Evolutionary conservation across 805 yeast species (phyloP).

Genomic region (Saccharomycopsis sp.): DNA sequence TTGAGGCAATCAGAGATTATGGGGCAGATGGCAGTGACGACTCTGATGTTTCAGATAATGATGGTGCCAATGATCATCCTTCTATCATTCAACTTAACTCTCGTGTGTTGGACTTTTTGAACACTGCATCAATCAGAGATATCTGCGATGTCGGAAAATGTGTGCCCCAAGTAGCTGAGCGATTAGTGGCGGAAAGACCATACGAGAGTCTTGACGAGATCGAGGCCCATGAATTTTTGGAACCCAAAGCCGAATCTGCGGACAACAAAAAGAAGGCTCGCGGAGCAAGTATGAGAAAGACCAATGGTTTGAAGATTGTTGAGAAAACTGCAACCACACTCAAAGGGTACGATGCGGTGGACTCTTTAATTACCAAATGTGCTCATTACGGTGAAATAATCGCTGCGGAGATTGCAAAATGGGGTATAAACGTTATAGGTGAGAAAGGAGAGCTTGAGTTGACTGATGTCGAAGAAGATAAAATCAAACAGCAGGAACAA

Average conservation of each 20-base stretch:
- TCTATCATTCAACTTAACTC: conserved; percentile 42
- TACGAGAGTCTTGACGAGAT: conserved; percentile 53
- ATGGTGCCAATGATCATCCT: conserved; percentile 28
- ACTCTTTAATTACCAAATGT: conserved; percentile 81
- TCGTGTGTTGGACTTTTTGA: conserved; percentile 69
- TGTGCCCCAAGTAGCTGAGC: conserved; percentile 55
- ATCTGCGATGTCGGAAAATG: conserved; percentile 75
- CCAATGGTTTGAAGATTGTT: conserved; percentile 67
- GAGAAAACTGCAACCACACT: conserved; percentile 65
- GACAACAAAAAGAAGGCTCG: conserved; percentile 27
- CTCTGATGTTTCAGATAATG: conserved; percentile 22
- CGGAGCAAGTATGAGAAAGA: conserved; percentile 39
- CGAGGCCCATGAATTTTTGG: conserved; percentile 47
- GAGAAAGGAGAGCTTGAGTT: conserved; percentile 58
- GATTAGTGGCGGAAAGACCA: conserved; percentile 65
- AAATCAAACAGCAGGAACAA: conserved; percentile 29
- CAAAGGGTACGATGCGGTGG: conserved; percentile 90
- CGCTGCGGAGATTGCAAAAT: conserved; percentile 61
- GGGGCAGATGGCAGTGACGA: not conserved
- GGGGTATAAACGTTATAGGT: conserved; percentile 84
- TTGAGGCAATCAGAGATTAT: conserved; percentile 19
- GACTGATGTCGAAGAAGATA: conserved; percentile 39
- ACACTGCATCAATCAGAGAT: conserved; percentile 68
- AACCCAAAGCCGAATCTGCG: conserved; percentile 25
- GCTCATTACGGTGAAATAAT: conserved; percentile 68